These are phyloP conservation scores for Rutstroemia sp. DNA, from an alignment of 2,329 filamentous ascomycete species.

Conservation along the genomic window DNA sequence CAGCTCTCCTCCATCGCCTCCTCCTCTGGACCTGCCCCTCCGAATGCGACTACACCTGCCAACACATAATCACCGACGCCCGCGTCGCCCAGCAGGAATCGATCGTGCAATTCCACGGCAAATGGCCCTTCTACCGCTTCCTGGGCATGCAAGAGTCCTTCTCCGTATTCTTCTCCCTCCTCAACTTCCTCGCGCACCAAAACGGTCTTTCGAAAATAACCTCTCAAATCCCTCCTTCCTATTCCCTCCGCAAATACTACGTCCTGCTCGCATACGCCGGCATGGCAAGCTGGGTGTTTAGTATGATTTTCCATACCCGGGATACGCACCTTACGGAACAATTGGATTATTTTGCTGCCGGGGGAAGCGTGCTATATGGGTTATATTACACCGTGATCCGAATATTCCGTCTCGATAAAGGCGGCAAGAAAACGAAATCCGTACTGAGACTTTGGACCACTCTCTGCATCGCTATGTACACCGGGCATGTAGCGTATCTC, in stretches of 20 bases:
- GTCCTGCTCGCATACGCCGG: slow-evolving; percentile 72
- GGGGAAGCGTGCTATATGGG: slow-evolving; percentile 83
- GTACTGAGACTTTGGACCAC: slow-evolving; percentile 68
- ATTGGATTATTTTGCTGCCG: slow-evolving; percentile 92
- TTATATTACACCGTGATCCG: slow-evolving; percentile 79
- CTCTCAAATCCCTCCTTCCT: slow-evolving; percentile 60
- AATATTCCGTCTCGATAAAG: slow-evolving; percentile 71
- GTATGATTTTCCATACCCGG: slow-evolving; percentile 84
- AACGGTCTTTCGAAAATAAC: slow-evolving; percentile 66
- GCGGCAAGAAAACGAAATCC: slow-evolving; percentile 30
- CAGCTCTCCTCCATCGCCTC: slow-evolving; percentile 76
- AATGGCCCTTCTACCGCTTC: slow-evolving; percentile 93
- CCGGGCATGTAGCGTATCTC: slow-evolving; percentile 73
- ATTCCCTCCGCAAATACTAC: slow-evolving; percentile 76
- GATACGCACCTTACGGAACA: slow-evolving; percentile 85
- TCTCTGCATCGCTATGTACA: slow-evolving; percentile 64
- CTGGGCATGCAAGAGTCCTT: slow-evolving; percentile 93
- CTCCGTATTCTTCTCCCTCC: slow-evolving; percentile 83
- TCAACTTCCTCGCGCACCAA: slow-evolving; percentile 84
- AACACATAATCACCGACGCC: slow-evolving; percentile 76
- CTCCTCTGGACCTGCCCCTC: slow-evolving; percentile 86
- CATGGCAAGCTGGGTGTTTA: slow-evolving; percentile 77
- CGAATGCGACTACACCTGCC: slow-evolving; percentile 97
- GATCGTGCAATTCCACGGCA: slow-evolving; percentile 91
- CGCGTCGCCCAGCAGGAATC: slow-evolving; percentile 60